Evolutionary conservation across 2,329 filamentous ascomycete species (phyloP).

Genomic region (Neopestalotiopsis clavispora): DNA sequence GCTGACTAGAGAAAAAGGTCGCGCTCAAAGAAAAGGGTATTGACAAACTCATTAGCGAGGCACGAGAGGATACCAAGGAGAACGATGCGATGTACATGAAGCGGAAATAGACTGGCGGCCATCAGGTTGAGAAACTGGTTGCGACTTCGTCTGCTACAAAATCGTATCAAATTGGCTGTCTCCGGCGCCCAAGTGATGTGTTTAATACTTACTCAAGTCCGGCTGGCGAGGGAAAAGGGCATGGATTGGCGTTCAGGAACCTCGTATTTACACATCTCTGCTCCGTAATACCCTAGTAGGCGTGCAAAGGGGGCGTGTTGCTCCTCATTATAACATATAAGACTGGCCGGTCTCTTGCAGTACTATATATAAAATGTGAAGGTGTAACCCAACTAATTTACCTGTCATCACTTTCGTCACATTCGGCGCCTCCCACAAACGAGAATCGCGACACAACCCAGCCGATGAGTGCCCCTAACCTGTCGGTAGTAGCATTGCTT

Average conservation of each 20-base stretch:
- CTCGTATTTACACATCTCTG: slow-evolving; percentile 18
- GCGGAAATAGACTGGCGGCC: slow-evolving; percentile 39
- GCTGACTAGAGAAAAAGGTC: slow-evolving; percentile 60
- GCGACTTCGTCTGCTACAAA: neutral
- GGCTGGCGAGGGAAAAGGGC: neutral
- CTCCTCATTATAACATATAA: slow-evolving; percentile 9
- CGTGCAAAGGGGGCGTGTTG: slow-evolving; percentile 12
- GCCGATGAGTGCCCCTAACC: neutral
- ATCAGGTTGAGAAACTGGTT: neutral
- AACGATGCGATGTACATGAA: slow-evolving; percentile 76
- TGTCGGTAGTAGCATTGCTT: neutral
- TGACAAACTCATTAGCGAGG: slow-evolving; percentile 90
- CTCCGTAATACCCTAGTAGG: slow-evolving; percentile 8
- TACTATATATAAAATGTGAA: neutral
- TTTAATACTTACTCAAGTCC: neutral
- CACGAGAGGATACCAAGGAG: slow-evolving; percentile 86
- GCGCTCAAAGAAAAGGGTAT: slow-evolving; percentile 89
- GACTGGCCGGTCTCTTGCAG: neutral
- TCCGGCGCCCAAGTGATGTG: neutral
- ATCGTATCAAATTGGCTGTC: neutral
- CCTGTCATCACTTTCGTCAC: neutral
- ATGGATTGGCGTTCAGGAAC: slow-evolving; percentile 18
- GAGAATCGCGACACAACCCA: neutral
- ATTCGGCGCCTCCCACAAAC: neutral
- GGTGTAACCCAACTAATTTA: neutral